phyloP scores from a whole-genome alignment of 1,284 basidiomycete species.

The Golubevia sp. region DNA sequence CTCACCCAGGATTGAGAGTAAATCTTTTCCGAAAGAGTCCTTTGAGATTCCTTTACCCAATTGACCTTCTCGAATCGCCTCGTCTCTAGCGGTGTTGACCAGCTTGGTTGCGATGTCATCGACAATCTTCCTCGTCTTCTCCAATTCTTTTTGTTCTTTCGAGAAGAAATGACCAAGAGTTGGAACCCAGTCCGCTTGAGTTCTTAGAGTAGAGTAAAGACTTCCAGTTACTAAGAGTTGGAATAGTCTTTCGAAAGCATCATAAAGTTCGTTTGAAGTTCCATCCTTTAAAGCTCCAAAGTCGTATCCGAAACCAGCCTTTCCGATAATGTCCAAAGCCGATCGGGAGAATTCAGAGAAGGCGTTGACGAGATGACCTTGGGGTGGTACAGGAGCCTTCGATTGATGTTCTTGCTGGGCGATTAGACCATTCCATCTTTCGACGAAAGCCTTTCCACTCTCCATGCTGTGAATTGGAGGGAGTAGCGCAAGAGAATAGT shows the following conservation, averaged over 20 bases:
- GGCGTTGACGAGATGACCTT: neutral
- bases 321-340: conserved; percentile 29
- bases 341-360: too few relatives aligned
- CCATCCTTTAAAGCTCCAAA: conserved; percentile 32
- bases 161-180: neutral
- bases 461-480: too few relatives aligned
- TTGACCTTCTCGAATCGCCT: neutral
- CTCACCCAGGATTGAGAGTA: neutral
- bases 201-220: conserved; percentile 3
- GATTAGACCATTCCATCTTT: too few relatives aligned
- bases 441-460: too few relatives aligned
- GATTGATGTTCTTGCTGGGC: neutral
- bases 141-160: conserved; percentile 8
- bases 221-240: neutral
- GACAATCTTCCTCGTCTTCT: neutral
- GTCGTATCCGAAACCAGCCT: conserved; percentile 32
- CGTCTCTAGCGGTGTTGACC: conserved; percentile 1
- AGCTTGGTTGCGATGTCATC: neutral
- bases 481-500: too few relatives aligned
- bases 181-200: neutral
- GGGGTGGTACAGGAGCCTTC: too few relatives aligned
- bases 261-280: too few relatives aligned
- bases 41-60: neutral
- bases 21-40: neutral
- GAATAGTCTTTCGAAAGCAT: too few relatives aligned